Conservation (phyloP, 2,329 filamentous ascomycete genomes). For the Aureobasidium mangrovei region DNA sequence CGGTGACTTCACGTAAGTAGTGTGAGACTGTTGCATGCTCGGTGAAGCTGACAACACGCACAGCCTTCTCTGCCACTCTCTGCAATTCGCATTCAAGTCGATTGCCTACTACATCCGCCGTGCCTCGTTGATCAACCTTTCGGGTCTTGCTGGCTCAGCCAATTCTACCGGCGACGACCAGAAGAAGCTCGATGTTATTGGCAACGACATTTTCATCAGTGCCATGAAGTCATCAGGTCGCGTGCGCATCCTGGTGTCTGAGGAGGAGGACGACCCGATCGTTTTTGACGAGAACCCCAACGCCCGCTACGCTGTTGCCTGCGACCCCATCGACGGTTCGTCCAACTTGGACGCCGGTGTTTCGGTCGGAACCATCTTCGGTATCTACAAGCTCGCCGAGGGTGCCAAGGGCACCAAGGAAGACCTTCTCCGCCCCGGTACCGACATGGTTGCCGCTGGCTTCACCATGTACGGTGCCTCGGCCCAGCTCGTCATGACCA, state of each 20-base stretch:
- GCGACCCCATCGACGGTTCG: constrained; percentile 95
- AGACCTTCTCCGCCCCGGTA: constrained; percentile 81
- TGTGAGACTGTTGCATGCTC: not conserved
- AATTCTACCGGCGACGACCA: constrained; percentile 97
- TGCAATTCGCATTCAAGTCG: constrained; percentile 99
- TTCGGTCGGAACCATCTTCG: constrained; percentile 96
- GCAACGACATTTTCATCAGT: constrained; percentile 94
- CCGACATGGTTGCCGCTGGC: constrained; percentile 85
- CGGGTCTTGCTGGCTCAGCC: constrained; percentile 85
- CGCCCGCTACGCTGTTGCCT: constrained; percentile 86
- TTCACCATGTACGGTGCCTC: constrained; percentile 99
- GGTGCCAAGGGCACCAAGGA: constrained; percentile 65
- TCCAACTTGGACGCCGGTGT: constrained; percentile 97
- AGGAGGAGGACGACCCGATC: constrained; percentile 92
- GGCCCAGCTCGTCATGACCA: constrained; percentile 91
- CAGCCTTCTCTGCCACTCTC: constrained; percentile 89
- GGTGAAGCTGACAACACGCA: constrained; percentile 12
- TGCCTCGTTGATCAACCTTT: constrained; percentile 79
- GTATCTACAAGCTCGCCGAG: constrained; percentile 80
- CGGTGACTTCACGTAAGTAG: constrained; percentile 76
- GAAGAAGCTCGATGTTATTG: constrained; percentile 99
- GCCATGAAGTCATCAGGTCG: constrained; percentile 90
- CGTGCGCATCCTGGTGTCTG: constrained; percentile 87
- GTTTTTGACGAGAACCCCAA: constrained; percentile 66
- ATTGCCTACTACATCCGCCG: constrained; percentile 99